These are phyloP conservation scores for Aspergillus bombycis DNA, from an alignment of 2,329 filamentous ascomycete species.

Conservation along the genomic window DNA sequence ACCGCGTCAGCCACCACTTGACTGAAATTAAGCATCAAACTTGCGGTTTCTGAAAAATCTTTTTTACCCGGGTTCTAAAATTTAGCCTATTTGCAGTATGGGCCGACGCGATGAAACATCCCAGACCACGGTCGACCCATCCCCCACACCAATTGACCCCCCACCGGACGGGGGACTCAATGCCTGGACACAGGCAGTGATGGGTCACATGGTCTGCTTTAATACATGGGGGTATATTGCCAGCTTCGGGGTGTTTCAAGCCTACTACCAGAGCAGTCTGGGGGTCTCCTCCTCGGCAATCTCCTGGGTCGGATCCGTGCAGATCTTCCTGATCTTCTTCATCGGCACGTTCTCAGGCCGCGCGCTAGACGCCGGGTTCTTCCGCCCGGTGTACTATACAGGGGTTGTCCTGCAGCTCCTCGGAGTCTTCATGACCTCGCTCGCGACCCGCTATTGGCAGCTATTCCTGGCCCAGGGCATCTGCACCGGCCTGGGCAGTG, in stretches of 20 bases:
- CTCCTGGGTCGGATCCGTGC: conserved; percentile 56
- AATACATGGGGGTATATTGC: conserved; percentile 21
- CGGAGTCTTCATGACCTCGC: conserved; percentile 20
- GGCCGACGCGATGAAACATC: neutral
- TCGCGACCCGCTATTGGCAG: conserved; percentile 51
- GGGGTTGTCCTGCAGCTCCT: conserved; percentile 25
- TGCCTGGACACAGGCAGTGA: conserved; percentile 24
- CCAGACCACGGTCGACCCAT: neutral
- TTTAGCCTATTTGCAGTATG: neutral
- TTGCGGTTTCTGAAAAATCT: no score
- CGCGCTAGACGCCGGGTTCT: conserved; percentile 49
- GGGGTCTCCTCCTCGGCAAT: conserved; percentile 40
- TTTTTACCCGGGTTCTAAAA: neutral
- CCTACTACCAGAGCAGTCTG: conserved; percentile 46
- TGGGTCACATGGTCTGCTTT: conserved; percentile 20
- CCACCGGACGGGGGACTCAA: conserved; percentile 25
- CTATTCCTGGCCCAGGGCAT: conserved; percentile 59
- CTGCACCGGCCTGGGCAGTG: conserved; percentile 55
- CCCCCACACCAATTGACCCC: neutral
- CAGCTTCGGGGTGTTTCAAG: conserved; percentile 24
- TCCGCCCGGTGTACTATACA: conserved; percentile 25
- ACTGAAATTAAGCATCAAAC: no score
- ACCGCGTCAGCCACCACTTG: neutral
- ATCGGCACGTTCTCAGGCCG: conserved; percentile 49
- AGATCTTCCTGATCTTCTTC: conserved; percentile 49